phyloP scores from a whole-genome alignment of 345 rosid species.

The Salix brachista region DNA sequence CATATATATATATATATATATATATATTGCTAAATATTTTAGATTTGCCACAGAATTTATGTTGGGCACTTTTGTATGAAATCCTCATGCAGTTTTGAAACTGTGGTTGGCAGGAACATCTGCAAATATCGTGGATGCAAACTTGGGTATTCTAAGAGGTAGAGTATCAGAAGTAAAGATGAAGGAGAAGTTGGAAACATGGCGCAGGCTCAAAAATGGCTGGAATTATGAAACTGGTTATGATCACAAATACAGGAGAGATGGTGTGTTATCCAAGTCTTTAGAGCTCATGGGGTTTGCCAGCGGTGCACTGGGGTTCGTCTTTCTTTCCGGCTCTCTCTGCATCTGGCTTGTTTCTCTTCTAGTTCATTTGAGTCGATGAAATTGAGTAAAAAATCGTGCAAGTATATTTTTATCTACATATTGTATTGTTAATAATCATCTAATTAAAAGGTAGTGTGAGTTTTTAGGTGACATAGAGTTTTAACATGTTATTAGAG shows the following conservation, averaged over 20 bases:
- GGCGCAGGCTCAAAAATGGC: slow-evolving; percentile 4
- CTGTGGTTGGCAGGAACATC: slow-evolving; percentile 24
- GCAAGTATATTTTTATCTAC: background rate
- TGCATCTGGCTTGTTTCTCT: slow-evolving; percentile 33
- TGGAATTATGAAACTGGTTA: slow-evolving; percentile 28
- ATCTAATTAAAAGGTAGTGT: no score
- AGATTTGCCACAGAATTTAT: no score
- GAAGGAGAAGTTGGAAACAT: slow-evolving; percentile 23
- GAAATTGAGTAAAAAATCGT: background rate
- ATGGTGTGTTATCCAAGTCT: background rate
- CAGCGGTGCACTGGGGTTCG: slow-evolving; percentile 27
- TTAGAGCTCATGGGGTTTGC: slow-evolving; percentile 25
- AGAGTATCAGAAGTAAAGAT: slow-evolving; percentile 31
- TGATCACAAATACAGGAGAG: slow-evolving; percentile 10
- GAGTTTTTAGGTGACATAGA: no score
- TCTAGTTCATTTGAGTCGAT: slow-evolving; percentile 11
- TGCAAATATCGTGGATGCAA: slow-evolving; percentile 31
- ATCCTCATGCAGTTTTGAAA: no score
- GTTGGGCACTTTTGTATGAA: no score
- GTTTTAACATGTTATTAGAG: no score
- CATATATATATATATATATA: no score
- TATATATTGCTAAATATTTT: no score
- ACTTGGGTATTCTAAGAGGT: slow-evolving; percentile 20
- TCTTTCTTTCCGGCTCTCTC: slow-evolving; percentile 35
- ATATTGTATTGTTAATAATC: no score